Conservation (phyloP, 2,329 filamentous ascomycete genomes). For the Apiospora aurea region DNA sequence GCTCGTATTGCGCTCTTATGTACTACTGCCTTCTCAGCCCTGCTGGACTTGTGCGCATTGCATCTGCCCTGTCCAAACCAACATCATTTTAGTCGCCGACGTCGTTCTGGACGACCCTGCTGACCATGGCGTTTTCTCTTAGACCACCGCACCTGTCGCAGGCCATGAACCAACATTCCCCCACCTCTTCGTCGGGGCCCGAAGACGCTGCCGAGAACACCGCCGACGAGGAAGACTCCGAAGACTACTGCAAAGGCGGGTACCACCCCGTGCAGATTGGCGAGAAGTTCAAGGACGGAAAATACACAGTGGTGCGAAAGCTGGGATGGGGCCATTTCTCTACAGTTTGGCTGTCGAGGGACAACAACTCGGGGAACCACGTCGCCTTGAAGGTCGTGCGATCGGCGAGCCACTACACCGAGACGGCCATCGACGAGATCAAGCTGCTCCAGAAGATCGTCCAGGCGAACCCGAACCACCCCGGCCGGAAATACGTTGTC, state of each 20-base stretch:
- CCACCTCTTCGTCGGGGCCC: conserved; percentile 77
- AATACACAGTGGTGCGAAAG: conserved; percentile 95
- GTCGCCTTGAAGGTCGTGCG: conserved; percentile 98
- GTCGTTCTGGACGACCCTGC: conserved; percentile 28
- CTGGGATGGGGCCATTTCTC: conserved; percentile 98
- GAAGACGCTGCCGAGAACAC: conserved; percentile 91
- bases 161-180: conserved; percentile 72
- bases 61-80: not conserved
- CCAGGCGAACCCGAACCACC: conserved; percentile 91
- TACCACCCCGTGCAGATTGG: conserved; percentile 96
- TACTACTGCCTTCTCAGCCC: not conserved
- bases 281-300: conserved; percentile 96
- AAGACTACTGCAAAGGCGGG: conserved; percentile 99
- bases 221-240: conserved; percentile 97
- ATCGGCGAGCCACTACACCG: conserved; percentile 97
- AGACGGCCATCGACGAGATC: conserved; percentile 98
- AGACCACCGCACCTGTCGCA: conserved; percentile 64
- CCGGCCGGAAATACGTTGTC: conserved; percentile 93
- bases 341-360: conserved; percentile 86
- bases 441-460: conserved; percentile 98
- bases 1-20: conserved; percentile 12
- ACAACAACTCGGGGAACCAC: conserved; percentile 89
- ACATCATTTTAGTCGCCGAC: not conserved
- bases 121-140: conserved; percentile 39
- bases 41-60: not conserved